These are phyloP conservation scores for Phytophthora ramorum DNA, from an alignment of 352 stramenopile genomes.

Conservation along the genomic window DNA sequence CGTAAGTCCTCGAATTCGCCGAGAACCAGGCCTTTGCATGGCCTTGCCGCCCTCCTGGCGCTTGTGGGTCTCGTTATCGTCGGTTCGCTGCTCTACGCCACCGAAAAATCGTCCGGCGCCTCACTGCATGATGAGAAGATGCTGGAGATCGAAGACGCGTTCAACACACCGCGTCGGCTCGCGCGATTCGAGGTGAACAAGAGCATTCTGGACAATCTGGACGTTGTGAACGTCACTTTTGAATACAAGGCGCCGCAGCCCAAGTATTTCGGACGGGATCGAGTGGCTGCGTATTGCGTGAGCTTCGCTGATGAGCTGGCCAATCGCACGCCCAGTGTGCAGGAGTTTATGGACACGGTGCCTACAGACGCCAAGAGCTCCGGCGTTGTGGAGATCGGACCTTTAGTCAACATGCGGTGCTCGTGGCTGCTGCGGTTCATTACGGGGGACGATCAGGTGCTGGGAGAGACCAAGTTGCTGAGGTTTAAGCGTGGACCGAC, in stretches of 20 bases:
- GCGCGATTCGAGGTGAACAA: conserved; percentile 40
- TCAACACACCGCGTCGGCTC: conserved; percentile 27
- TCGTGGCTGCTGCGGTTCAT: conserved; percentile 54
- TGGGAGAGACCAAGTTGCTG: conserved; percentile 42
- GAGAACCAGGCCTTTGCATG: conserved; percentile 16
- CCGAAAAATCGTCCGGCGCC: conserved; percentile 4
- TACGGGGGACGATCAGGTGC: conserved; percentile 29
- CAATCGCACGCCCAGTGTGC: conserved; percentile 21
- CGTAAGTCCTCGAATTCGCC: conserved; percentile 7
- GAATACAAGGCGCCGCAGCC: conserved; percentile 42
- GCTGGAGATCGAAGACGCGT: conserved; percentile 26
- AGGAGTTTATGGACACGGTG: conserved; percentile 36
- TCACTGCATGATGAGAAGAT: conserved; percentile 15
- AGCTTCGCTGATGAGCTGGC: conserved; percentile 25
- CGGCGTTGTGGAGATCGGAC: conserved; percentile 40
- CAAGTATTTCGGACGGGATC: conserved; percentile 29
- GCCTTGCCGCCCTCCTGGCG: conserved; percentile 12
- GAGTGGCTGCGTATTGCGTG: conserved; percentile 44
- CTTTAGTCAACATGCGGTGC: conserved; percentile 59
- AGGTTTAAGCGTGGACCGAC: conserved; percentile 40
- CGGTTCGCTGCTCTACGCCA: conserved; percentile 17
- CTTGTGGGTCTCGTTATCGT: conserved; percentile 31
- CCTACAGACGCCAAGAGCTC: conserved; percentile 26
- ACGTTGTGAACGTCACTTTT: conserved; percentile 43
- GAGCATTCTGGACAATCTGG: conserved; percentile 37